These are phyloP conservation scores for Hanseniaspora clermontiae DNA, from an alignment of 805 yeast species.

Conservation along the genomic window DNA sequence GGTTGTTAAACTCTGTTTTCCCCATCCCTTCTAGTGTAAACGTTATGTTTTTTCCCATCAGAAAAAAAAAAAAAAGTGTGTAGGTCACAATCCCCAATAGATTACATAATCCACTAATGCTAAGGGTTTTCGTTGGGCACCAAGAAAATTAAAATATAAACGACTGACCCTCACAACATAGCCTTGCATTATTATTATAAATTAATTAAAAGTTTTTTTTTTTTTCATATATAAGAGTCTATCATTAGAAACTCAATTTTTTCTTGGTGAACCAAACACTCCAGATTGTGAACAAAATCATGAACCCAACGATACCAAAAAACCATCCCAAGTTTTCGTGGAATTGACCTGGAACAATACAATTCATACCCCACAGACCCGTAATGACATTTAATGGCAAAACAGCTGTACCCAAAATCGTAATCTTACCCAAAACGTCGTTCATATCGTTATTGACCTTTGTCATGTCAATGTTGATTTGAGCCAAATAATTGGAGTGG, in stretches of 20 bases:
- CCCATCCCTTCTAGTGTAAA: no score
- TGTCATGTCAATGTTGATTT: constrained; percentile 95
- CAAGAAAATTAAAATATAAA: no score
- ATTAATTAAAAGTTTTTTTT: no score
- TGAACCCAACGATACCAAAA: constrained; percentile 36
- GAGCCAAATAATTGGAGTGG: constrained; percentile 94
- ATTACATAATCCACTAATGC: no score
- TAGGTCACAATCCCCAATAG: no score
- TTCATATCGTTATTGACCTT: constrained; percentile 93
- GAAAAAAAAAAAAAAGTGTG: no score
- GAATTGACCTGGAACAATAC: constrained; percentile 85
- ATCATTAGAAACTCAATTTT: constrained; percentile 27
- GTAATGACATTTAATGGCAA: constrained; percentile 90
- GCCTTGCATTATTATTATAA: no score
- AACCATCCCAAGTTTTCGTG: constrained; percentile 55
- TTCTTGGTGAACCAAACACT: constrained; percentile 40
- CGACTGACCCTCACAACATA: no score
- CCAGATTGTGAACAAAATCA: constrained; percentile 36
- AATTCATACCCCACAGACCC: constrained; percentile 98
- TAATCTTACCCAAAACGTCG: constrained; percentile 86
- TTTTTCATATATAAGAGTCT: neutral
- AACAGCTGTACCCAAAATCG: constrained; percentile 88
- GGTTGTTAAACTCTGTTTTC: no score
- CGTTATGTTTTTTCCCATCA: no score
- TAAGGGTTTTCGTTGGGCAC: no score